Evolutionary conservation across 225 moss, liverwort and hornwort genomes (phyloP).

Genomic region (Neckera pumila): DNA sequence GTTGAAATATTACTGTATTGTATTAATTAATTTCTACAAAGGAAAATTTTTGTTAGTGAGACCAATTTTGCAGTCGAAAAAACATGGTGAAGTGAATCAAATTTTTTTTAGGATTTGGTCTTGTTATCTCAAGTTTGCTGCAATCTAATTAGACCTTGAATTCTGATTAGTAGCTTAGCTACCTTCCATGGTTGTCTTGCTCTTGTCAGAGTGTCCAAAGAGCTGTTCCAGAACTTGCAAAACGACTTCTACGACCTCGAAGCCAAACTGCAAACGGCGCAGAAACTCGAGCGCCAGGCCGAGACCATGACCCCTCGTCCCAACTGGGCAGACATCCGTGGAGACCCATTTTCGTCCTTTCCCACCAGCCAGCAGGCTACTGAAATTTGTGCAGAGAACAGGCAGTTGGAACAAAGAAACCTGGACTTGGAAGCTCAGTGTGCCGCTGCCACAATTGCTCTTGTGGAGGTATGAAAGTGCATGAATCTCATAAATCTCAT

Average conservation of each 20-base stretch:
- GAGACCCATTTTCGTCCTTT: slow-evolving; percentile 23
- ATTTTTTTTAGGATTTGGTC: background rate
- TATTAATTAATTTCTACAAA: background rate
- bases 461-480: slow-evolving; percentile 30
- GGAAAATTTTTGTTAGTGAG: background rate
- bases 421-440: background rate
- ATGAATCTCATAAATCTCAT: background rate
- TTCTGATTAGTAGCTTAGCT: background rate
- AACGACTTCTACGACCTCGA: slow-evolving; percentile 36
- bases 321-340: slow-evolving; percentile 49
- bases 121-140: background rate
- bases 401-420: background rate
- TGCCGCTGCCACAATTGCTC: slow-evolving; percentile 50
- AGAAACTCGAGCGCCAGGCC: slow-evolving; percentile 24
- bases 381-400: slow-evolving; percentile 47
- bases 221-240: slow-evolving; percentile 22
- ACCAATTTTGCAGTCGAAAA: background rate
- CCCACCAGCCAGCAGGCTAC: slow-evolving; percentile 2
- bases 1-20: background rate
- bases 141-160: background rate
- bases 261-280: slow-evolving; percentile 23
- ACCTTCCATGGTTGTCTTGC: background rate
- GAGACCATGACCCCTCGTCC: slow-evolving; percentile 51
- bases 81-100: background rate
- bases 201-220: slow-evolving; percentile 34